Percentiles rank a stretch among this genome's conserved stretches.
These are phyloP conservation scores for Phialophora expanda DNA, from an alignment of 2,329 filamentous ascomycete genomes.

Conservation along the genomic window DNA sequence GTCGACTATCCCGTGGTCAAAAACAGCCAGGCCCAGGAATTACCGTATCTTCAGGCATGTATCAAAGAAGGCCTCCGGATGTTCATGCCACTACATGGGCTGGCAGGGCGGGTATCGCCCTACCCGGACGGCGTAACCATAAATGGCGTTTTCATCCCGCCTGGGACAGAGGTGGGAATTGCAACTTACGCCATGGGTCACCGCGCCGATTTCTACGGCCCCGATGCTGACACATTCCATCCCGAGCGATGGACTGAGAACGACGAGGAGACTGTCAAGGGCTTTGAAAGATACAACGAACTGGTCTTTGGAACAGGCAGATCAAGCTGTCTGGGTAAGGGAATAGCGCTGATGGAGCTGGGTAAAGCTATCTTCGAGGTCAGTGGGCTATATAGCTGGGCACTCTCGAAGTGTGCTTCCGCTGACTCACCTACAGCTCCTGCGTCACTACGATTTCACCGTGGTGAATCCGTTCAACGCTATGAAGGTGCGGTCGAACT, in stretches of 20 bases:
- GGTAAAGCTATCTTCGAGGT: conserved; percentile 46
- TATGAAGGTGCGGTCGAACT: conserved; percentile 9
- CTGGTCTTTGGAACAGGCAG: conserved; percentile 54
- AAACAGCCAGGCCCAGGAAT: conserved; percentile 44
- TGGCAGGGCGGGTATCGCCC: background rate
- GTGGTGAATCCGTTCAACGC: conserved; percentile 3
- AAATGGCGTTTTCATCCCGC: background rate
- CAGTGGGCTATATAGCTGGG: background rate
- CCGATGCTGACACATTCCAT: conserved; percentile 51
- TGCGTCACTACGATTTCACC: conserved; percentile 8
- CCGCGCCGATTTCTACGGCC: conserved; percentile 47
- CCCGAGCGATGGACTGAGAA: conserved; percentile 59
- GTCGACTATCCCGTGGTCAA: conserved; percentile 24
- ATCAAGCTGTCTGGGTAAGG: conserved; percentile 54
- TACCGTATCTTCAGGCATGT: conserved; percentile 58
- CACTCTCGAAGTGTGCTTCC: background rate
- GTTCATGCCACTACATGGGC: conserved; percentile 6
- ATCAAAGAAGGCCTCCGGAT: conserved; percentile 50
- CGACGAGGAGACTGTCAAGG: conserved; percentile 43
- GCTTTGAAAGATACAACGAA: conserved; percentile 51
- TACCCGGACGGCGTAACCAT: background rate
- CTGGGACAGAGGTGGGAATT: conserved; percentile 5
- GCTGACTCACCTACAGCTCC: conserved; percentile 4
- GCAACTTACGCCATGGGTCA: conserved; percentile 45
- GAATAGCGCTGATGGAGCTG: conserved; percentile 57